Evolutionary conservation across 768 basidiomycete genomes (phyloP), one percentile per base, ranked within the genome.

Genomic region (Solioccasus polychromus): DNA sequence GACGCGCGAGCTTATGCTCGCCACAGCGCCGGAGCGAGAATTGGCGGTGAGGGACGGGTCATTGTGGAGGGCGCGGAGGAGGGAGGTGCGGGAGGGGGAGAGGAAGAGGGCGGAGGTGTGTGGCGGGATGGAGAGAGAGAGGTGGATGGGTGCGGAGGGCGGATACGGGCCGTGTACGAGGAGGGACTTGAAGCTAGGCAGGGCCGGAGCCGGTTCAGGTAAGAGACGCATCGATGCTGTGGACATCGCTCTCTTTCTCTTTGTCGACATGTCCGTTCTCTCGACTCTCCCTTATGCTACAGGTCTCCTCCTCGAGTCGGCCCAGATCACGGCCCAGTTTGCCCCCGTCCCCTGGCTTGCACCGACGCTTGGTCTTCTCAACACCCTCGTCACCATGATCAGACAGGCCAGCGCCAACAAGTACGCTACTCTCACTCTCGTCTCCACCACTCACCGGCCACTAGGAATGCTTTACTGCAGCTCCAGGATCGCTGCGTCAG

Each of bases 61-160:
- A 44, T 76, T 73, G 39, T 60, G 60, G 19, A 89, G 67, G 18
- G 70, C 64, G 0, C 63, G 44, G 10, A 67, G 57, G 45, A 84
- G 65, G 12, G 57, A 51, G n/a, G 67, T 48, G 36, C 76, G 77
- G 8, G 77, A 79, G 1, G 83, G 76, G 17, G 80, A 69, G 23
- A 88, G 54, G 40, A 87, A 58, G 17, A 88, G 44, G 0, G 71
- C 64, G 35, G 64, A 61, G 15, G 64, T 59, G 25, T 51, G 54
- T 10, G 66, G 57, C 18, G 71, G 61, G 8, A 57, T 44, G 1
- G 85, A 84, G 23, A 86, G 62, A 30, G 77, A 73, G 28, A 89
- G 69, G 51, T 86, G 80, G 38, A 91, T 68, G 4, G 85, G 85
- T 5, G 85, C 82, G 4, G 88, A 83, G 17, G 83, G 64, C 40